Evolutionary conservation across 2,329 filamentous ascomycete genomes (phyloP), one percentile per base, ranked within the genome.

Genomic region (Rutstroemia sp.): DNA sequence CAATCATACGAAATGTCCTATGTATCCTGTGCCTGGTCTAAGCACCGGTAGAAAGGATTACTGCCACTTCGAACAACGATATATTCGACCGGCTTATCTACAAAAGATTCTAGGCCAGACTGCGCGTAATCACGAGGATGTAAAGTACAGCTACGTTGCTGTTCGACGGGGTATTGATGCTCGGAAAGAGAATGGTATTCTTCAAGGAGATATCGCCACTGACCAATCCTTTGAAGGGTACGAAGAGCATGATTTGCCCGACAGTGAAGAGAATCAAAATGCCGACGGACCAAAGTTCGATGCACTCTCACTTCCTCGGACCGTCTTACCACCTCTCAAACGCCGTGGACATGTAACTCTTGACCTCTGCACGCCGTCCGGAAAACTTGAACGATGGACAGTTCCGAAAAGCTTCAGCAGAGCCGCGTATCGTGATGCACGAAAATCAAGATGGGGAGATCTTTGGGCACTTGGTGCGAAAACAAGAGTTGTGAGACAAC

Each of bases 381-480:
- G 89, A 34, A 84, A 81, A 44, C 84, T 96, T 37, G 92, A 99
- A 75, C 88, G 94, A 55, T 99, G 94, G 94, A 94, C 87, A 0
- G 86, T 99, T 0, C 89, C 92, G 1, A 85, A 85, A 64, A 90
- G 85, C 58, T 94, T 86, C 72, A 86, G 86, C 70, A 85, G 81
- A 65, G 83, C 87, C 65, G 91, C 91, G 0, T 97, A 92, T 74
- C 90, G 88, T 65, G 94, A 97, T 69, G 94, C 94, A 38, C 84
- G 94, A 60, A 99, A 99, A 74, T 81, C 87, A 0, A 75, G 75
- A 53, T 97, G 92, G 94, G 94, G 94, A 41, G 94, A 97, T 70
- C 77, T 97, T 9, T 99, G 94, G 94, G 91, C 92, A 0, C 77
- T 97, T 0, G 94, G 94, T 0, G 92, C 92, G 21, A 97, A 97